Evolutionary conservation across 2,329 filamentous ascomycete genomes (phyloP).

Genomic region (Ceratocystiopsis brevicomis): DNA sequence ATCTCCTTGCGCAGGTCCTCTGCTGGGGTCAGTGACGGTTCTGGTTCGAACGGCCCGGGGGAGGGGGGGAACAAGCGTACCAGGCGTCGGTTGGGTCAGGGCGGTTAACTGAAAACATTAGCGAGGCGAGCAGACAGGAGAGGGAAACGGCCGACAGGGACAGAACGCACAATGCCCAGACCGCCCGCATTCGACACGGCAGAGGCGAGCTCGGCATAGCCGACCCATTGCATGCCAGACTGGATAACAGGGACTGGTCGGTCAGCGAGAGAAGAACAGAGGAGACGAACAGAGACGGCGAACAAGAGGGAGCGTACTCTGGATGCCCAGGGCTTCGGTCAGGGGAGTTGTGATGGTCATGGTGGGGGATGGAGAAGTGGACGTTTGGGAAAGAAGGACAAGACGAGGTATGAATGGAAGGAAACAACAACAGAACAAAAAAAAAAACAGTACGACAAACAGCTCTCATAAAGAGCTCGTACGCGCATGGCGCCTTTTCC

Average conservation of each 20-base stretch:
- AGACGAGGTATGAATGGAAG: too few species aligned
- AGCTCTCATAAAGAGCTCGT: too few species aligned
- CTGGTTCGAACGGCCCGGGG: too few species aligned
- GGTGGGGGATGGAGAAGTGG: conserved; percentile 6
- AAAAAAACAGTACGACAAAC: too few species aligned
- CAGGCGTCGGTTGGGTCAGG: background rate
- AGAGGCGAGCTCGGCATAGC: conserved; percentile 59
- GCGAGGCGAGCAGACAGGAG: too few species aligned
- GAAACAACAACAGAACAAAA: too few species aligned
- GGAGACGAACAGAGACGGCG: background rate
- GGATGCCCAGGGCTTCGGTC: conserved; percentile 37
- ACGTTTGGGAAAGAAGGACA: too few species aligned
- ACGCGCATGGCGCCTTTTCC: too few species aligned
- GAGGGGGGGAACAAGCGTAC: too few species aligned
- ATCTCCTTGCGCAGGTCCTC: conserved; percentile 90
- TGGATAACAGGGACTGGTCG: conserved; percentile 59
- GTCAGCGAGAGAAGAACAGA: background rate
- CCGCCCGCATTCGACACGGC: conserved; percentile 70
- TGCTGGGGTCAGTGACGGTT: conserved; percentile 68
- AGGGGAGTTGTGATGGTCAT: conserved; percentile 41
- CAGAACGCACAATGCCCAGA: conserved; percentile 46
- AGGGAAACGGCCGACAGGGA: too few species aligned
- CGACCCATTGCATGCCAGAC: conserved; percentile 48
- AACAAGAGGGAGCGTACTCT: conserved; percentile 11
- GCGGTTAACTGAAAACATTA: background rate